phyloP scores from a whole-genome alignment of 768 basidiomycete species.

The Kwoniella sp. region DNA sequence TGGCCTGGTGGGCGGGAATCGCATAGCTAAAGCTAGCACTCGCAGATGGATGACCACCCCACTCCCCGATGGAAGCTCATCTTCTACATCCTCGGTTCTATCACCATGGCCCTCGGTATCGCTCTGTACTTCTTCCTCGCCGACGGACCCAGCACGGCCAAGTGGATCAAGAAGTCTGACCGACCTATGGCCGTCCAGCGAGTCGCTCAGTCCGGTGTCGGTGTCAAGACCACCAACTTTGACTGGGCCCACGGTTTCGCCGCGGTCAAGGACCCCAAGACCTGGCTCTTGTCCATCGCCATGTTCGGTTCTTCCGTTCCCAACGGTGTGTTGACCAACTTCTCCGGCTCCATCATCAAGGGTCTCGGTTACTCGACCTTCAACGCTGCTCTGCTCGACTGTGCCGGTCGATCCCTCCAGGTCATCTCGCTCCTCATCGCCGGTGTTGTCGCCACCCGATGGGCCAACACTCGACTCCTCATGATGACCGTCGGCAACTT shows the following conservation, averaged over 20 bases:
- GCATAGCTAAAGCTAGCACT: neutral
- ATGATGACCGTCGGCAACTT: conserved; percentile 48
- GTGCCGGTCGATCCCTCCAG: conserved; percentile 49
- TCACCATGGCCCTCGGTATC: conserved; percentile 45
- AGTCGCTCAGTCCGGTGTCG: conserved; percentile 46
- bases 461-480: conserved; percentile 42
- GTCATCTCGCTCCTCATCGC: conserved; percentile 50
- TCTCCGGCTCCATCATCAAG: conserved; percentile 49
- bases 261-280: conserved; percentile 44
- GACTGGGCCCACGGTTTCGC: conserved; percentile 38
- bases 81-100: conserved; percentile 47
- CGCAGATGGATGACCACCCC: conserved; percentile 20
- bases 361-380: conserved; percentile 46
- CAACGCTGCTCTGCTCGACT: conserved; percentile 49
- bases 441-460: conserved; percentile 45
- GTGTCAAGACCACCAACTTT: conserved; percentile 48
- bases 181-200: conserved; percentile 47
- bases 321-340: conserved; percentile 51
- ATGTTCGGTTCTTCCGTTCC: conserved; percentile 48
- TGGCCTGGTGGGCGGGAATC: neutral
- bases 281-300: conserved; percentile 44
- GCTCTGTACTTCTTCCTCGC: conserved; percentile 50
- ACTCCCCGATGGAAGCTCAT: conserved; percentile 37
- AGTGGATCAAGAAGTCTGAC: conserved; percentile 44
- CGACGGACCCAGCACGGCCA: conserved; percentile 46